phyloP scores from a whole-genome alignment of 2,329 filamentous ascomycete species.

The Penicillium vulpinum region DNA sequence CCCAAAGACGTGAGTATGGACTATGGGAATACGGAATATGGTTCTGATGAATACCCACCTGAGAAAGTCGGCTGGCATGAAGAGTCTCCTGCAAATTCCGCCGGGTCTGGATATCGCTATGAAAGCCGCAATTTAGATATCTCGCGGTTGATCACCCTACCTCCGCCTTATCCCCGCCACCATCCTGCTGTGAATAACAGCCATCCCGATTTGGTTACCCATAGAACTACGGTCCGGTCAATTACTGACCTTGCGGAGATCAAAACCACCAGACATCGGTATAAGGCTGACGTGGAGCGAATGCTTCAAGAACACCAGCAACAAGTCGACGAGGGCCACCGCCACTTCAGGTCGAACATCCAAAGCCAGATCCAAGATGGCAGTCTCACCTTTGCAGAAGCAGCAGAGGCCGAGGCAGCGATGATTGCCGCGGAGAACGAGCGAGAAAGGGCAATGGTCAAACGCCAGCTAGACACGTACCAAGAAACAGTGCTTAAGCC shows the following conservation, averaged over 20 bases:
- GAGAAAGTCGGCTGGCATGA: constrained; percentile 65
- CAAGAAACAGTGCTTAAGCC: constrained; percentile 81
- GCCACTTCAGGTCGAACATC: constrained; percentile 70
- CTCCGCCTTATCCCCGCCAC: constrained; percentile 90
- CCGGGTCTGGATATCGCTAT: constrained; percentile 17
- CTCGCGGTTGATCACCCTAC: constrained; percentile 86
- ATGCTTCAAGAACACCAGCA: constrained; percentile 54
- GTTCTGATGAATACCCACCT: constrained; percentile 61
- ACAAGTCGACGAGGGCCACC: constrained; percentile 60
- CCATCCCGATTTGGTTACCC: constrained; percentile 82
- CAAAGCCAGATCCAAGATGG: constrained; percentile 76
- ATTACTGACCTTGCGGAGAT: constrained; percentile 74
- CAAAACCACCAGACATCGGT: constrained; percentile 61
- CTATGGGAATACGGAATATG: constrained; percentile 40
- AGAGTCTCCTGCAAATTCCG: constrained; percentile 29
- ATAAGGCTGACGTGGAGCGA: constrained; percentile 52
- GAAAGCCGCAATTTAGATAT: constrained; percentile 70
- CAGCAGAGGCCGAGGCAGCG: constrained; percentile 76
- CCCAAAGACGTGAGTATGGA: constrained; percentile 27
- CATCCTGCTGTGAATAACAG: constrained; percentile 95
- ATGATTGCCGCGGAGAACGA: constrained; percentile 69
- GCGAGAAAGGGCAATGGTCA: constrained; percentile 69
- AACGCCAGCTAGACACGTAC: constrained; percentile 80
- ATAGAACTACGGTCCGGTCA: constrained; percentile 70
- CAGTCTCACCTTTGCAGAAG: constrained; percentile 77